A percentile compares a stretch with the other conserved stretches of the same genome.
These are phyloP conservation scores for Nakataea oryzae DNA, from an alignment of 2,329 filamentous ascomycete species.

Conservation along the genomic window DNA sequence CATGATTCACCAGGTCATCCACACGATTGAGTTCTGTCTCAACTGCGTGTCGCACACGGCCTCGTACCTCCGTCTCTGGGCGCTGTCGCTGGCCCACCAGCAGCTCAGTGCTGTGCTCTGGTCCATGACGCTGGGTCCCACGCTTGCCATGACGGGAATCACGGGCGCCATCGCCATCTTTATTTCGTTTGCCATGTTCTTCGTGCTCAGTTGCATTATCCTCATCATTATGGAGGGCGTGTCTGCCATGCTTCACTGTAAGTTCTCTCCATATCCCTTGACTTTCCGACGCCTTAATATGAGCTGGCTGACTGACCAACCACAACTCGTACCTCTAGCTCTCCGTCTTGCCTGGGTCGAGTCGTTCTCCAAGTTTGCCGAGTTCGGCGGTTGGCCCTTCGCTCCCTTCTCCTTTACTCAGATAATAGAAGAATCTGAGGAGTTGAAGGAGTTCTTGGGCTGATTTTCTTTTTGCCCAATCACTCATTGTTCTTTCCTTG, in stretches of 20 bases:
- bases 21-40: conserved; percentile 98
- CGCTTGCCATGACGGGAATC: conserved; percentile 56
- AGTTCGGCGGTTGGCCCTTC: conserved; percentile 81
- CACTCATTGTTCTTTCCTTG: not conserved
- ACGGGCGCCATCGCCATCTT: conserved; percentile 73
- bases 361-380: conserved; percentile 95
- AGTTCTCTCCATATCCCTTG: conserved; percentile 4
- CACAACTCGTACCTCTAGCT: conserved; percentile 9
- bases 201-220: conserved; percentile 59
- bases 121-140: conserved; percentile 83
- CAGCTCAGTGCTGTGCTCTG: conserved; percentile 92
- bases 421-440: conserved; percentile 72
- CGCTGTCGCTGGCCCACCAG: conserved; percentile 91
- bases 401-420: conserved; percentile 80
- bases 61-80: conserved; percentile 97
- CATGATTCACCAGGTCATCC: conserved; percentile 99
- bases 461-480: conserved; percentile 15
- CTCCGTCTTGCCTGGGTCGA: conserved; percentile 93
- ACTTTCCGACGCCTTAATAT: not conserved
- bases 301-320: not conserved
- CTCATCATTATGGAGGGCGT: conserved; percentile 94
- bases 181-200: conserved; percentile 79
- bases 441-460: conserved; percentile 44
- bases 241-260: conserved; percentile 78
- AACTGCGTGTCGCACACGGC: conserved; percentile 99